These are phyloP conservation scores for Ustilago nuda DNA, from an alignment of 1,284 basidiomycete species.

Conservation along the genomic window DNA sequence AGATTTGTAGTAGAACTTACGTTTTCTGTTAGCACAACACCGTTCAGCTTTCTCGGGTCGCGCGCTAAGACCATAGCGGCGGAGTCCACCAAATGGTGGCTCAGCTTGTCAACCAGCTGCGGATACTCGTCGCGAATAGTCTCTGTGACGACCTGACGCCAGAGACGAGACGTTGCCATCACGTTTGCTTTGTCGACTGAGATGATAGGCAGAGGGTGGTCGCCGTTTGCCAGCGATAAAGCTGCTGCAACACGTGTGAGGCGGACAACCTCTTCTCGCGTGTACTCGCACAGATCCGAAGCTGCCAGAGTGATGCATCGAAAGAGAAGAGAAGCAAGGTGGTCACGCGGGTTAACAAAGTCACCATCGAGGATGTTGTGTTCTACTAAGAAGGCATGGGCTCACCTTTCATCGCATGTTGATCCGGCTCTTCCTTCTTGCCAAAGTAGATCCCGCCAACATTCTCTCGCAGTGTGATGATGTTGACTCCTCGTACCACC, in stretches of 20 bases:
- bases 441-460: constrained; percentile 79
- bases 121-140: constrained; percentile 58
- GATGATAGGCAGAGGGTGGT: constrained; percentile 85
- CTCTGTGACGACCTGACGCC: constrained; percentile 77
- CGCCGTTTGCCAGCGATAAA: constrained; percentile 80
- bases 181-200: constrained; percentile 99
- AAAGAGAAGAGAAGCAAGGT: background rate
- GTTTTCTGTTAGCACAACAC: constrained; percentile 73
- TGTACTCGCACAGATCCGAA: constrained; percentile 74
- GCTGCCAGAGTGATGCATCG: constrained; percentile 12
- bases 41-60: constrained; percentile 91
- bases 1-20: constrained; percentile 27
- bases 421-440: constrained; percentile 83
- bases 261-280: constrained; percentile 86
- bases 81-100: constrained; percentile 87
- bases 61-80: constrained; percentile 95
- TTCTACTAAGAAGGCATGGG: constrained; percentile 3
- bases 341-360: background rate
- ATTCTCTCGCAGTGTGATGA: constrained; percentile 94
- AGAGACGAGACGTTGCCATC: constrained; percentile 89
- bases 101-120: constrained; percentile 47
- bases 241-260: constrained; percentile 91
- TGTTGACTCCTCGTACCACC: constrained; percentile 84
- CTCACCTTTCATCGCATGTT: constrained; percentile 42
- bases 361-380: background rate